Conservation (phyloP, 1,284 basidiomycete genomes). For the Boletus semigastroideus region DNA sequence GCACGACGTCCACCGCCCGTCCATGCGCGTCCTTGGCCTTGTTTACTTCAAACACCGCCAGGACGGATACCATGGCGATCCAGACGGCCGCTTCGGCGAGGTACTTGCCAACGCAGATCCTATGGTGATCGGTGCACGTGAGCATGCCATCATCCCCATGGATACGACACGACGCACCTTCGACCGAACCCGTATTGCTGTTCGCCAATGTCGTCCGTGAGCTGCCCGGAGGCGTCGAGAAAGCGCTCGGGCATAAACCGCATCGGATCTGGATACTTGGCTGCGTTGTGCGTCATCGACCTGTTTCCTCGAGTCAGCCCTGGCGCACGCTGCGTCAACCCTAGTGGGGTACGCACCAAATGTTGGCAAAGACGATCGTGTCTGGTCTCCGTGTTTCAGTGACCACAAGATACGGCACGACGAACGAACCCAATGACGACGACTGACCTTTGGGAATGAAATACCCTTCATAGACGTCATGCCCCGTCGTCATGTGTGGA, state of each 20-base stretch:
- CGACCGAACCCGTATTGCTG: constrained; percentile 45
- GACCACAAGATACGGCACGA: neutral
- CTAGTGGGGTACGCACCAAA: constrained; percentile 16
- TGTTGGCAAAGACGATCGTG: constrained; percentile 17
- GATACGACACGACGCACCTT: constrained; percentile 16
- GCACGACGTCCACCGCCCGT: constrained; percentile 36
- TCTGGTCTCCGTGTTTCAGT: constrained; percentile 7
- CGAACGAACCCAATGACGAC: neutral
- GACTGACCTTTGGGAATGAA: constrained; percentile 24
- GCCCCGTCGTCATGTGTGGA: constrained; percentile 13
- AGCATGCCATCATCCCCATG: too few species aligned
- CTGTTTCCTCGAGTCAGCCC: constrained; percentile 2
- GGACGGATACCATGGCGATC: constrained; percentile 44
- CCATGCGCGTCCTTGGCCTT: constrained; percentile 34
- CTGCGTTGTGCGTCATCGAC: constrained; percentile 29
- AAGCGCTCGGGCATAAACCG: constrained; percentile 36
- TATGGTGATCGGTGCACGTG: constrained; percentile 4
- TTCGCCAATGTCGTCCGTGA: constrained; percentile 36
- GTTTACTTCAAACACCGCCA: constrained; percentile 39
- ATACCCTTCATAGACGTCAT: constrained; percentile 19
- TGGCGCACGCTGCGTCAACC: neutral
- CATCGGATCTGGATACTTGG: constrained; percentile 31
- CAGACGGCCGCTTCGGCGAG: constrained; percentile 43
- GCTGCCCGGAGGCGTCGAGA: constrained; percentile 20
- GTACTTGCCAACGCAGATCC: constrained; percentile 46